Evolutionary conservation across 805 yeast genomes (phyloP), one percentile per base, ranked within the genome.

Genomic region (Candida fluviatilis): DNA sequence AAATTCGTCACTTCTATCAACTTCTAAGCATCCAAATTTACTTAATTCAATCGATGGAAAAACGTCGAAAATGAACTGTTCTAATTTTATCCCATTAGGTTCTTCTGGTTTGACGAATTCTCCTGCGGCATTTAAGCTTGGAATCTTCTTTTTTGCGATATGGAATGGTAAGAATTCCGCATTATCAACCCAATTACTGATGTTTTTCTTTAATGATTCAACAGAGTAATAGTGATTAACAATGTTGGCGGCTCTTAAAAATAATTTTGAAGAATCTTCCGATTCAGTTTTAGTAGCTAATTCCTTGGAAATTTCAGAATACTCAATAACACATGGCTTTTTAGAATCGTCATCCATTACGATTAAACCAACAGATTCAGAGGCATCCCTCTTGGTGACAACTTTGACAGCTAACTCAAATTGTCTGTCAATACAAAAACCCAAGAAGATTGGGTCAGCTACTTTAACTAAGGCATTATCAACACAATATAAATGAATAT

Each of bases 61-160:
- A 17, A 93, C 95, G 57, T 93, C 99, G 66, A 93, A 93, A 40
- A 93, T 95, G 53, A 93, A 93, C 60, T 91, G 98, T 61, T 93
- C 99, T 55, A 93, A 72, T 60, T 93, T 93, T 55, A 91, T 81
- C 31, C 98, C 99, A 59, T 93, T 93, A 34, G 91, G 86, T 40
- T 69, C 75, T 1, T 69, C 49, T n/a, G 98, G 96, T 50, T 75
- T 78, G 19, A 67, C 52, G 28, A 64, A 56, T 36, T 66, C 57
- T 21, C 76, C 64, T 1, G 50, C 55, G 16, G 62, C 47, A 50
- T 80, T 78, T 35, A 77, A 73, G 14, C 57, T 54, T 2, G 87
- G 79, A 45, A 93, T 87, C 68, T 89, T 91, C 75, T 93, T 93
- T 57, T 73, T 76, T 16, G 99, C 99, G 56, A 91, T 78, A 62